Evolutionary conservation across 352 stramenopile species (phyloP).

Genomic region (Ophiocytium majus): DNA sequence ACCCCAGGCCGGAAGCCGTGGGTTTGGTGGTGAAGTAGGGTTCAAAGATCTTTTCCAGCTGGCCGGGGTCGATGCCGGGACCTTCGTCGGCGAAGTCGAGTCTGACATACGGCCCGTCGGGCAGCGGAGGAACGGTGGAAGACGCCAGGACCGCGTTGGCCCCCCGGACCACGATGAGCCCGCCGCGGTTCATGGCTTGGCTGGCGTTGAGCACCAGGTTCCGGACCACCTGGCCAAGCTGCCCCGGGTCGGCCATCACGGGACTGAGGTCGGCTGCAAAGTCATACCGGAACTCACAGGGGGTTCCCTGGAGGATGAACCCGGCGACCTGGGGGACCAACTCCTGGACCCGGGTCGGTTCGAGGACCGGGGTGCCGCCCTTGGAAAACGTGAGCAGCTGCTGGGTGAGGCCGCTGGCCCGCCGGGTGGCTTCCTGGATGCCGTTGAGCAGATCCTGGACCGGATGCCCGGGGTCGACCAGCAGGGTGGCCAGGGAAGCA

Average conservation of each 20-base stretch:
- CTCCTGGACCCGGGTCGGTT: no score
- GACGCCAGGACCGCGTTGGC: neutral
- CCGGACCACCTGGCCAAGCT: neutral
- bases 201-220: slow-evolving; percentile 1
- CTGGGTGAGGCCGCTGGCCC: no score
- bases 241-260: neutral
- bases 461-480: no score
- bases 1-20: neutral
- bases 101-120: neutral
- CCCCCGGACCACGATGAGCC: neutral
- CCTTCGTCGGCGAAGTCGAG: neutral
- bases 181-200: neutral
- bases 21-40: neutral
- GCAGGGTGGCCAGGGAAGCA: no score
- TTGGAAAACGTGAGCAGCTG: no score
- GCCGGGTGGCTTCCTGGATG: no score
- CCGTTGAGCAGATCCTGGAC: no score
- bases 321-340: no score
- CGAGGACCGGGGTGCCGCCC: no score
- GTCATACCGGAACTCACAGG: no score
- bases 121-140: neutral
- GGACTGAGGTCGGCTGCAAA: neutral
- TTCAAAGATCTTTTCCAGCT: neutral
- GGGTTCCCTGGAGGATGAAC: no score
- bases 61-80: neutral